phyloP scores from a whole-genome alignment of 441 rosid genomes.

The Mallotus japonicus region DNA sequence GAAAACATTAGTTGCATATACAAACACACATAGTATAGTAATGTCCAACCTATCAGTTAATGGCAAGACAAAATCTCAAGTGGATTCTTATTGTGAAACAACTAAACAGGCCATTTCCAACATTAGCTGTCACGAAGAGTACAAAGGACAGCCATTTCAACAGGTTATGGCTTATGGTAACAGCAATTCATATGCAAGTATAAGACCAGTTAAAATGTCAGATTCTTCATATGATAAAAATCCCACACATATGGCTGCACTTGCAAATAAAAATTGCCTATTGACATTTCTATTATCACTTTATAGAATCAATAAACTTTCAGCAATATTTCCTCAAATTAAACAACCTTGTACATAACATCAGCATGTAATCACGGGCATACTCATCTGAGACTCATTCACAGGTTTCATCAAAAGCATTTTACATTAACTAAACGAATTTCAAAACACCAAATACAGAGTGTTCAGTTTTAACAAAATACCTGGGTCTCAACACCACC shows the following conservation, averaged over 20 bases:
- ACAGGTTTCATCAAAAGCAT: not conserved
- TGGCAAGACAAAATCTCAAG: not conserved
- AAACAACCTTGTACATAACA: not conserved
- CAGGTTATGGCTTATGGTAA: not conserved
- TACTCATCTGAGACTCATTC: not conserved
- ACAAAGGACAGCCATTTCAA: not conserved
- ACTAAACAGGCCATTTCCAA: slow-evolving; percentile 8
- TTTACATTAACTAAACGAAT: not conserved
- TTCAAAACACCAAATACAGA: not conserved
- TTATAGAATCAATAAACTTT: not conserved
- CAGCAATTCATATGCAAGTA: not conserved
- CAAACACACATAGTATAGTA: slow-evolving; percentile 6
- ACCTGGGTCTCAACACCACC: slow-evolving; percentile 90
- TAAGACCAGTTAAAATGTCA: not conserved
- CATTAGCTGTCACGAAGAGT: not conserved
- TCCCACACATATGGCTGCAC: not conserved
- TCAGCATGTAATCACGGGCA: not conserved
- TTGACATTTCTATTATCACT: not conserved
- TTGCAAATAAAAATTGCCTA: slow-evolving; percentile 1
- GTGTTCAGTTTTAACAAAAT: slow-evolving; percentile 12
- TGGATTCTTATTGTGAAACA: not conserved
- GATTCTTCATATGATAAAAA: not conserved
- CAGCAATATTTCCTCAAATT: not conserved
- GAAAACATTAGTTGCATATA: slow-evolving; percentile 22
- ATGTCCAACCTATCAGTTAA: not conserved